Percentiles rank a stretch among this genome's conserved stretches.
These are phyloP conservation scores for Neocallimastix lanati DNA, from an alignment of 192 early-diverging fungal genomes.

Conservation along the genomic window DNA sequence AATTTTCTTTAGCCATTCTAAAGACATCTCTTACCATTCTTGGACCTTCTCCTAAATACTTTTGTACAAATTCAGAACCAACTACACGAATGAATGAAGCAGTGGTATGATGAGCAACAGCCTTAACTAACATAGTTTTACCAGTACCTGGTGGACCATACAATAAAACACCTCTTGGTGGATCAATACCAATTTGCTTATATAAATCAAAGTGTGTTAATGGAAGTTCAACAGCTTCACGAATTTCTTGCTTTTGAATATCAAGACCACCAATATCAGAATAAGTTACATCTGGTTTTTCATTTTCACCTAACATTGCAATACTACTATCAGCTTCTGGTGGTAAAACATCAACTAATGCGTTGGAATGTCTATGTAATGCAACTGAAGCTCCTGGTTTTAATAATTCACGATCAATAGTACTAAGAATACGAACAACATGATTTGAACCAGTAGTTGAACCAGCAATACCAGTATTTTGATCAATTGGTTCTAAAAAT, in stretches of 20 bases:
- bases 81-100: conserved; percentile 92
- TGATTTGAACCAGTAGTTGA: conserved; percentile 84
- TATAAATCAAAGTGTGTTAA: conserved; percentile 97
- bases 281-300: conserved; percentile 66
- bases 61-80: conserved; percentile 97
- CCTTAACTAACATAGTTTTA: conserved; percentile 97
- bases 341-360: conserved; percentile 89
- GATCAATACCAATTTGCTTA: conserved; percentile 95
- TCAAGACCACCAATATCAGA: conserved; percentile 70
- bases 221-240: conserved; percentile 93
- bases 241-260: conserved; percentile 81
- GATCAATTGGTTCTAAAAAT: conserved; percentile 93
- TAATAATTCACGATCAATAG: conserved; percentile 90
- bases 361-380: conserved; percentile 90
- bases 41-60: conserved; percentile 94
- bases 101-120: conserved; percentile 93
- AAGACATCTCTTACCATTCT: conserved; percentile 98
- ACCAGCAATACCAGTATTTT: conserved; percentile 84
- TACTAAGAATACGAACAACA: conserved; percentile 84
- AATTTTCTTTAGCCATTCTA: conserved; percentile 87
- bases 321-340: conserved; percentile 90
- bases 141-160: conserved; percentile 98
- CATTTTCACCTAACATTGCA: conserved; percentile 58
- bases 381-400: conserved; percentile 88
- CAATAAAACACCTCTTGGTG: conserved; percentile 91